Evolutionary conservation across 83 land plant genomes (phyloP), one percentile per base, ranked within the genome.

Genomic region (Larix sibirica): DNA sequence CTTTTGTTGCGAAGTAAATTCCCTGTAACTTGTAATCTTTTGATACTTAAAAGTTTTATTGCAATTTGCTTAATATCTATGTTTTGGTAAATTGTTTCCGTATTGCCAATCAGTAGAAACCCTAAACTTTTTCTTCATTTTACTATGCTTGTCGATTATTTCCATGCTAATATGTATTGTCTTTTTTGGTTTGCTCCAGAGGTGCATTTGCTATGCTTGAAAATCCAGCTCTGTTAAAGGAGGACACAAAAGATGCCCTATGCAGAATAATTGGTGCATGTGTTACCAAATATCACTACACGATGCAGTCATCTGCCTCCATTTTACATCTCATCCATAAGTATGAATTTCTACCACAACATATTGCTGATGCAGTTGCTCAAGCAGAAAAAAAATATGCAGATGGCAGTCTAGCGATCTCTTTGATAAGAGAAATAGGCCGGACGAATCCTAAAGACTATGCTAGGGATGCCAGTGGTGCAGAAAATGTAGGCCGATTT

Each of bases 401-500:
- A 75, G 96, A 95, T 84, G 97, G 96, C 62, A 92, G 92, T 54
- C 79, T 98, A 80, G 96, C 96, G 10, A 85, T 86, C 73, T 88
- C 91, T 20, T 87, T 98, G 21, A 86, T 98, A 47, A 83, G 96
- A 84, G 99, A 96, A 84, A 93, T 98, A 68, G 99, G 99, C 33
- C 79, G 92, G 50, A 84, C 92, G 38, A 92, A 91, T 79, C 98
- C 96, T 14, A 95, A 88, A 77, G 99, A 93, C 68, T 98, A 93
- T 78, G 87, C 88, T 58, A 93, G 90, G 81, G 98, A 96, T 70
- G 86, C 90, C 64, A 85, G 81, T 62, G 97, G 95, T 33, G 99
- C 99, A 69, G 99, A 98, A 74, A 98, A 95, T 84, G 87, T 96
- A 21, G 97, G 97, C 6, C 86, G 91, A 20, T 95, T 98, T 75